These are phyloP conservation scores for Bertia moriformis DNA, from an alignment of 2,329 filamentous ascomycete genomes.

Conservation along the genomic window DNA sequence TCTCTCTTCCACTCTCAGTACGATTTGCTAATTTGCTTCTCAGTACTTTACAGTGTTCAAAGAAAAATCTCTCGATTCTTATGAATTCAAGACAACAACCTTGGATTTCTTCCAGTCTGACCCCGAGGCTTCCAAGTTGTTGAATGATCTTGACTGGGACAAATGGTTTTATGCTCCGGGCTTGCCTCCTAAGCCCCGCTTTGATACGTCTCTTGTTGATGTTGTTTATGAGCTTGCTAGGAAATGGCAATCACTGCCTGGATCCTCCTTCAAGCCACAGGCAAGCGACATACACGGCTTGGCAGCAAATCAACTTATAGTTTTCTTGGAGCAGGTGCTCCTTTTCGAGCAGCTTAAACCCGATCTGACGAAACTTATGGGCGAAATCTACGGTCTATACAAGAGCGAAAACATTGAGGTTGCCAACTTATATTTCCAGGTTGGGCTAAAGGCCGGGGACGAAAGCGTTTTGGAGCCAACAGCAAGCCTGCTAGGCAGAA, in stretches of 20 bases:
- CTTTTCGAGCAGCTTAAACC: constrained; percentile 31
- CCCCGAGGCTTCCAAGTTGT: constrained; percentile 28
- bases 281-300: constrained; percentile 35
- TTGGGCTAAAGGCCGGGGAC: constrained; percentile 41
- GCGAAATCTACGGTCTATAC: constrained; percentile 34
- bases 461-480: constrained; percentile 35
- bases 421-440: constrained; percentile 37
- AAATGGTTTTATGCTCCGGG: constrained; percentile 50
- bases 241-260: constrained; percentile 32
- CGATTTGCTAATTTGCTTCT: background rate
- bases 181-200: constrained; percentile 44
- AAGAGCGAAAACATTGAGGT: constrained; percentile 46
- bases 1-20: background rate
- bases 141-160: constrained; percentile 42
- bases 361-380: constrained; percentile 37
- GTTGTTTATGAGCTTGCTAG: constrained; percentile 43
- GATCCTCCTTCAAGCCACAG: constrained; percentile 26
- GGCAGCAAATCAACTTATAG: constrained; percentile 46
- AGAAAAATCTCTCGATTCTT: constrained; percentile 46
- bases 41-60: constrained; percentile 46
- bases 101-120: constrained; percentile 45
- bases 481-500: constrained; percentile 37
- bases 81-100: constrained; percentile 49
- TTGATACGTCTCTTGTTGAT: constrained; percentile 48
- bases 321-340: constrained; percentile 48